Conservation (phyloP, 192 early-diverging fungal species). For the Coemansia sp. region DNA sequence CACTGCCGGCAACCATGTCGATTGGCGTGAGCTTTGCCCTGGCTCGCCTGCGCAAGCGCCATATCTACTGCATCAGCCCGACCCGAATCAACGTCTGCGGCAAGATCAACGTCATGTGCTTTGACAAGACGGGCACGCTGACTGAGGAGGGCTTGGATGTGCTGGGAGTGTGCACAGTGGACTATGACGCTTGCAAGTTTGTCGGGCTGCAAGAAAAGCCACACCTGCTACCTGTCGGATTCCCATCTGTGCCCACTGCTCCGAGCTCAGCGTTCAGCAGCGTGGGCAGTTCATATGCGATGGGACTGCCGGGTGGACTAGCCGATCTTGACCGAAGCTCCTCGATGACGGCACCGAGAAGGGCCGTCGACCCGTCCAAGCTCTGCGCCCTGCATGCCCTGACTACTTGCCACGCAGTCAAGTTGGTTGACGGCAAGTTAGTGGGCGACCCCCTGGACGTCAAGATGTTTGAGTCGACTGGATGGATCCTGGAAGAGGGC, state of each 20-base stretch:
- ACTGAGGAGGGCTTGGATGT: slow-evolving; percentile 97
- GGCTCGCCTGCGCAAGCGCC: slow-evolving; percentile 67
- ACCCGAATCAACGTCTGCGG: slow-evolving; percentile 94
- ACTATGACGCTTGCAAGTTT: slow-evolving; percentile 49
- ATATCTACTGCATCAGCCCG: slow-evolving; percentile 93
- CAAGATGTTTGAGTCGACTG: slow-evolving; percentile 97
- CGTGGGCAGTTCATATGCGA: slow-evolving; percentile 27
- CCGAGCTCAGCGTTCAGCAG: slow-evolving; percentile 55
- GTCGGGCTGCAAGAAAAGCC: slow-evolving; percentile 51
- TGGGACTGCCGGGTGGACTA: slow-evolving; percentile 25
- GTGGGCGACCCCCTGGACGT: slow-evolving; percentile 96
- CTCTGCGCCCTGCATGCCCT: slow-evolving; percentile 60
- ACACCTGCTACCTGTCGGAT: slow-evolving; percentile 42
- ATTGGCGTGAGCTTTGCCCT: slow-evolving; percentile 98
- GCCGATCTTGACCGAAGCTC: slow-evolving; percentile 45
- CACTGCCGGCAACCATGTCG: slow-evolving; percentile 95
- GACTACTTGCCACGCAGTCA: slow-evolving; percentile 82
- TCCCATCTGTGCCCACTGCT: slow-evolving; percentile 23
- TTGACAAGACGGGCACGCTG: slow-evolving; percentile 98
- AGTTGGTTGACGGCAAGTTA: slow-evolving; percentile 82
- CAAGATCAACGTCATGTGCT: slow-evolving; percentile 93
- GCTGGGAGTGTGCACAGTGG: slow-evolving; percentile 75
- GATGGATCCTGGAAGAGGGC: slow-evolving; percentile 91
- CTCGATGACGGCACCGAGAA: slow-evolving; percentile 41
- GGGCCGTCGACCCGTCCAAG: slow-evolving; percentile 46